phyloP scores from a whole-genome alignment of 306 rosid species.

The Alnus glutinosa region DNA sequence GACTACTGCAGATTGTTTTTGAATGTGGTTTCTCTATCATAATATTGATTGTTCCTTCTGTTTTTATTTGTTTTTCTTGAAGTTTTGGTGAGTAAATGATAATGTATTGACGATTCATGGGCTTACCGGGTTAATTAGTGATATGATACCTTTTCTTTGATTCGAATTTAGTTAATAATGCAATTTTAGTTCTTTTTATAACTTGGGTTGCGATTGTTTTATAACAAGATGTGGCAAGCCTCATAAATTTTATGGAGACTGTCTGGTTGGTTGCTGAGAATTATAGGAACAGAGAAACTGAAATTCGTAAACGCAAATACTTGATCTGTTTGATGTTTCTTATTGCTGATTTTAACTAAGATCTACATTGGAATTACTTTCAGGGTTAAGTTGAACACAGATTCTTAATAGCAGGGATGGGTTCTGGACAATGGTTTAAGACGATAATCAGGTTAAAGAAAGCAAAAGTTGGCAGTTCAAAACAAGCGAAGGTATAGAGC shows the following conservation, averaged over 20 bases:
- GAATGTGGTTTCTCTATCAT: slow-evolving; percentile 5
- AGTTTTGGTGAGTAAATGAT: neutral
- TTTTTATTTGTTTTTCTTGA: neutral
- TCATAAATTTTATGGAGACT: neutral
- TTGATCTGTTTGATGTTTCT: slow-evolving; percentile 21
- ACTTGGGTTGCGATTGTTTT: slow-evolving; percentile 14
- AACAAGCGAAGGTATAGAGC: slow-evolving; percentile 66
- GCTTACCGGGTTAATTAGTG: neutral
- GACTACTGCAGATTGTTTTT: slow-evolving; percentile 7
- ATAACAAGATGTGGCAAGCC: neutral
- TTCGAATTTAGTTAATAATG: neutral
- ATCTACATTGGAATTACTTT: slow-evolving; percentile 18
- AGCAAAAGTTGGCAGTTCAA: slow-evolving; percentile 57
- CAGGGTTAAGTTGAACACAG: slow-evolving; percentile 48
- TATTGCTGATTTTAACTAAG: slow-evolving; percentile 31
- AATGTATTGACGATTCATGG: neutral
- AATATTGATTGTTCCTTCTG: neutral
- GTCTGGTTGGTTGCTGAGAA: slow-evolving; percentile 15
- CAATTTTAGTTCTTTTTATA: neutral
- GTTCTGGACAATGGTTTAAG: slow-evolving; percentile 94
- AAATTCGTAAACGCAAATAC: neutral
- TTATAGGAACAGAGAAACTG: neutral
- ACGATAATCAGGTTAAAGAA: slow-evolving; percentile 61
- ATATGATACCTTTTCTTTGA: neutral
- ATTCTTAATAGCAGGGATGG: slow-evolving; percentile 50